Conservation (phyloP, 768 basidiomycete species). For the Naganishia randhawae region DNA sequence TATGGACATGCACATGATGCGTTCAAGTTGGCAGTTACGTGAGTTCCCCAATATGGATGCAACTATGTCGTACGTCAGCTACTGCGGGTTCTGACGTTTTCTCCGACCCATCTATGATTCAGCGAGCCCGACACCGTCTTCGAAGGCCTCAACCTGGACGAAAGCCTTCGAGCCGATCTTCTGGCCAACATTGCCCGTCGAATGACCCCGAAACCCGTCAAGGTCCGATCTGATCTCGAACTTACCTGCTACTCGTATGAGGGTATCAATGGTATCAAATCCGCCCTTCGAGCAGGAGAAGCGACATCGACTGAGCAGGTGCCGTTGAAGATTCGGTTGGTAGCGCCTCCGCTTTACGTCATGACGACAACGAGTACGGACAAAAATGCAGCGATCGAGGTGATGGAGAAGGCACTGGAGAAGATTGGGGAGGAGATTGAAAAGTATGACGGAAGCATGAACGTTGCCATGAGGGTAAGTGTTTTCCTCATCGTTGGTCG, state of each 20-base stretch:
- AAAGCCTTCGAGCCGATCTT: conserved; percentile 63
- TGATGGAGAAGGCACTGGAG: conserved; percentile 89
- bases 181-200: conserved; percentile 84
- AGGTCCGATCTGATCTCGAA: conserved; percentile 95
- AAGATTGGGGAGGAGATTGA: conserved; percentile 80
- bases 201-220: conserved; percentile 96
- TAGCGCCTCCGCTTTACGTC: conserved; percentile 94
- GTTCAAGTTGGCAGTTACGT: conserved; percentile 95
- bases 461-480: conserved; percentile 92
- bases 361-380: conserved; percentile 94
- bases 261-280: conserved; percentile 95
- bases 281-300: conserved; percentile 83
- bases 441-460: conserved; percentile 74
- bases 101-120: background rate
- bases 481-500: background rate
- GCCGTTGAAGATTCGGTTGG: conserved; percentile 93
- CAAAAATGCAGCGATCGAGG: conserved; percentile 85
- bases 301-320: conserved; percentile 76
- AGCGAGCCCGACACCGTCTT: conserved; percentile 81
- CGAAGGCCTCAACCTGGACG: conserved; percentile 59
- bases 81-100: background rate
- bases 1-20: conserved; percentile 97
- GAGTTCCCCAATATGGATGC: conserved; percentile 42
- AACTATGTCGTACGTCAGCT: too few relatives aligned
- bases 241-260: conserved; percentile 92